Evolutionary conservation across 2,329 filamentous ascomycete species (phyloP).

Genomic region (Colletotrichum filicis): DNA sequence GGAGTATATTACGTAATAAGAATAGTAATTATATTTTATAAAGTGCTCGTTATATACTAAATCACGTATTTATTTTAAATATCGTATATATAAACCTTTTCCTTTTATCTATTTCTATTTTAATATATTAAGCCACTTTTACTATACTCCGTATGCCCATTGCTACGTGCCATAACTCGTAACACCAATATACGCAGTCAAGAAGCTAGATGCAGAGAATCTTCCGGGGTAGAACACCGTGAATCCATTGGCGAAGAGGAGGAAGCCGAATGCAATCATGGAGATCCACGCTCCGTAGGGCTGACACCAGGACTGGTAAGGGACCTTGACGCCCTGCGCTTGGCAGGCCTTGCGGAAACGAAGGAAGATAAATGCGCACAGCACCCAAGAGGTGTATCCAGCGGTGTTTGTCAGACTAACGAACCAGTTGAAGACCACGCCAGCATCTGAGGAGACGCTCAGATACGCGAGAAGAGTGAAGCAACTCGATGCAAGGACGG

Average conservation of each 20-base stretch:
- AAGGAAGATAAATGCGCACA: constrained; percentile 65
- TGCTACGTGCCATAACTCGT: no score
- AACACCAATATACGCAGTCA: not conserved
- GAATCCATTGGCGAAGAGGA: constrained; percentile 64
- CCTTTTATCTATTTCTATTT: no score
- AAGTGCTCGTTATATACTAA: no score
- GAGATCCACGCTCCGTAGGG: constrained; percentile 13
- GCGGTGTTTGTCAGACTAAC: constrained; percentile 64
- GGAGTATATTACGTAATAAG: no score
- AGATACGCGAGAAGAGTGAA: constrained; percentile 71
- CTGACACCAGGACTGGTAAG: constrained; percentile 17
- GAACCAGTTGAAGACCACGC: constrained; percentile 72
- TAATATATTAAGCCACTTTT: no score
- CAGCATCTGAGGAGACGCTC: constrained; percentile 67
- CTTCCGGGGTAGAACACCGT: constrained; percentile 69
- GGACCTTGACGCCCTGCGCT: constrained; percentile 50
- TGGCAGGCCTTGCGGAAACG: constrained; percentile 64
- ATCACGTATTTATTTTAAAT: no score
- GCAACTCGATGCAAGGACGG: constrained; percentile 58
- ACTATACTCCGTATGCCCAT: no score
- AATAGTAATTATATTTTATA: no score
- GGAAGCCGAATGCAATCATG: constrained; percentile 4
- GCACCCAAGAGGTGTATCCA: constrained; percentile 65
- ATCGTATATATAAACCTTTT: no score
- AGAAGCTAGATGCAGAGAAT: constrained; percentile 55